Base-by-base conservation (phyloP, 352 stramenopile species). In the Phytophthora aleatoria region DNA sequence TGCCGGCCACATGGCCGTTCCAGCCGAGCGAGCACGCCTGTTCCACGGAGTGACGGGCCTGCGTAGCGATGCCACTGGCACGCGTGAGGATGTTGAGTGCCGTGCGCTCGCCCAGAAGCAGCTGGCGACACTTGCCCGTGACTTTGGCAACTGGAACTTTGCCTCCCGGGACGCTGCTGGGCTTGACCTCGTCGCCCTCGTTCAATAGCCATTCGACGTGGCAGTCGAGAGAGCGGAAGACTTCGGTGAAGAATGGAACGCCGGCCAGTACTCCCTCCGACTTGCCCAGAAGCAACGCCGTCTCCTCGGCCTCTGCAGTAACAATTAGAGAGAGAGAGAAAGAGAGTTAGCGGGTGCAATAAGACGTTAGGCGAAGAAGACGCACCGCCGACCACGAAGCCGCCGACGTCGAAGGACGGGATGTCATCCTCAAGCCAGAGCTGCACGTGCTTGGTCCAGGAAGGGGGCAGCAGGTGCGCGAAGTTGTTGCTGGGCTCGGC, bases 341-440 rank as follows among this genome's bases (percentile, higher is more conserved):
- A 20, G 20, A 20, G 20, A 20, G 12, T 26, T 12, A 26, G 9
- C 5, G 26, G 5, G 27, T 20, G 11, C 27, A 5, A 38, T n/a
- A 8, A 10, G 27, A 15, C 15, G 3, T 52, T 13, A 52, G 33
- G 5, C 6, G 15, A 44, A 49, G n/a, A 28, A 13, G 6, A 69
- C 54, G 57, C 55, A 81, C 73, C 82, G 50, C 97, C 97, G 13
- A 99, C 97, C n/a, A 99, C 97, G 58, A 98, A 97, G 57, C 97
- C 97, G 50, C 97, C 97, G 15, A 99, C 96, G 79, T 99, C 97
- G 66, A 99, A 98, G 44, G 80, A 92, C 20, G 97, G 97, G 51
- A 98, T 97, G 79, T 99, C 97, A 66, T 99, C 96, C 67, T 97
- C 80, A 2, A 99, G 79, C 96, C 96, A 99, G n/a, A 90, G 74